A percentile compares a stretch with the other conserved stretches of the same genome.
Evolutionary conservation across 306 rosid species (phyloP).

Genomic region (Fragaria nilgerrensis): DNA sequence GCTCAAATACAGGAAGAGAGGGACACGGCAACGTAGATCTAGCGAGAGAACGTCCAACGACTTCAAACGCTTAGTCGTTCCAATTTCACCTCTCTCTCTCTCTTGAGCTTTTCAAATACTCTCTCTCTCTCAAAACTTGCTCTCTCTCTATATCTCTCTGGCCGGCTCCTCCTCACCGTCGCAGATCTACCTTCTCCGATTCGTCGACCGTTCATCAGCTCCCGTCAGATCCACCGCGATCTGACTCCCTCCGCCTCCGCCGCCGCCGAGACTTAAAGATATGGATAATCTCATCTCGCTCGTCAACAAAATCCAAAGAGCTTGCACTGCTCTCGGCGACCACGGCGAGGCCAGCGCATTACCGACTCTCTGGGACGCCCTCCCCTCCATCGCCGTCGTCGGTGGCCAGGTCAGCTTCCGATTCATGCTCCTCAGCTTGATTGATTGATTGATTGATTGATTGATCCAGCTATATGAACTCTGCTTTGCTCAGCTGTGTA

Average conservation of each 20-base stretch:
- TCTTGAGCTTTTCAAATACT: background rate
- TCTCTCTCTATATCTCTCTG: slow-evolving; percentile 17
- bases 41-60: background rate
- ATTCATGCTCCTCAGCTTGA: background rate
- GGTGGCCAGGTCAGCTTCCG: slow-evolving; percentile 86
- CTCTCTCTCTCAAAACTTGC: slow-evolving; percentile 29
- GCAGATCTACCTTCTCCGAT: slow-evolving; percentile 5
- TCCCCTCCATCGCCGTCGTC: slow-evolving; percentile 94
- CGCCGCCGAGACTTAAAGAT: slow-evolving; percentile 4
- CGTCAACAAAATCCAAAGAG: slow-evolving; percentile 93
- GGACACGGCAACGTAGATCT: slow-evolving; percentile 16
- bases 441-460: background rate
- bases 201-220: background rate
- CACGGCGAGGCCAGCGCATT: slow-evolving; percentile 81
- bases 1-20: background rate
- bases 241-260: slow-evolving; percentile 18
- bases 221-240: slow-evolving; percentile 41
- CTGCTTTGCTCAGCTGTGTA: background rate
- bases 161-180: background rate
- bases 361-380: slow-evolving; percentile 94
- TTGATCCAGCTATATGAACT: background rate
- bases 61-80: slow-evolving; percentile 4
- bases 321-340: slow-evolving; percentile 95
- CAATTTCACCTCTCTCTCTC: slow-evolving; percentile 5
- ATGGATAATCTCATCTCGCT: slow-evolving; percentile 87